phyloP scores from a whole-genome alignment of 495 filamentous ascomycete species.

The Penicillium pancosmium region DNA sequence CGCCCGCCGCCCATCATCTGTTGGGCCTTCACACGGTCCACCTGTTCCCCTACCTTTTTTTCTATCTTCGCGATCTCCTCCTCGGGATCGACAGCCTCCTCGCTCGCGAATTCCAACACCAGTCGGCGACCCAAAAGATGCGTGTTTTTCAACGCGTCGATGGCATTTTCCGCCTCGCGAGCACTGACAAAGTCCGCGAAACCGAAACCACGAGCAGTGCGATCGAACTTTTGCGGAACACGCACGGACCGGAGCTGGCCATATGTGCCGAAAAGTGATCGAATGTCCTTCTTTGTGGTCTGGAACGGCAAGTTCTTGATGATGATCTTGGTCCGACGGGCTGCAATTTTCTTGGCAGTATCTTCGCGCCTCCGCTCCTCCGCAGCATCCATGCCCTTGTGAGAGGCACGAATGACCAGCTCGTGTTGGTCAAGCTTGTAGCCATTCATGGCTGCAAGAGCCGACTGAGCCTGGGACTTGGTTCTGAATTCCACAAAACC shows the following conservation, averaged over 20 bases:
- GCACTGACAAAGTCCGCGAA: slow-evolving; percentile 95
- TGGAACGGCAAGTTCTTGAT: slow-evolving; percentile 99
- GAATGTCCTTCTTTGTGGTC: slow-evolving; percentile 87
- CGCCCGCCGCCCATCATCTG: slow-evolving; percentile 79
- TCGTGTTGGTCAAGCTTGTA: slow-evolving; percentile 83
- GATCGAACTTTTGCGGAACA: slow-evolving; percentile 92
- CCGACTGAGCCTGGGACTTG: slow-evolving; percentile 75
- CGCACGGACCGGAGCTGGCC: slow-evolving; percentile 90
- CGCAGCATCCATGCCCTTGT: slow-evolving; percentile 82
- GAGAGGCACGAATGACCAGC: slow-evolving; percentile 78
- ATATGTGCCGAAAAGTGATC: slow-evolving; percentile 81
- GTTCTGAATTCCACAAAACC: slow-evolving; percentile 89
- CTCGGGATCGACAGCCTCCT: slow-evolving; percentile 86
- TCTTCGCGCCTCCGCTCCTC: slow-evolving; percentile 83
- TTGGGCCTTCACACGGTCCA: slow-evolving; percentile 84
- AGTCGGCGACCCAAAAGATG: slow-evolving; percentile 88
- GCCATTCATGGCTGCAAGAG: slow-evolving; percentile 82
- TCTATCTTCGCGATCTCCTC: slow-evolving; percentile 95
- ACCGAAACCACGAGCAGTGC: slow-evolving; percentile 84
- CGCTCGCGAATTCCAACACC: slow-evolving; percentile 86
- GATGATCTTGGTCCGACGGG: slow-evolving; percentile 84
- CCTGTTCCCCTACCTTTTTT: slow-evolving; percentile 86
- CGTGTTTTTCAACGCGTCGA: slow-evolving; percentile 87
- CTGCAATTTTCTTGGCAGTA: slow-evolving; percentile 71
- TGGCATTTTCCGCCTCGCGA: slow-evolving; percentile 89